Conservation (phyloP, 2,329 filamentous ascomycete species). For the Phaeophleospora eucalypticola region DNA sequence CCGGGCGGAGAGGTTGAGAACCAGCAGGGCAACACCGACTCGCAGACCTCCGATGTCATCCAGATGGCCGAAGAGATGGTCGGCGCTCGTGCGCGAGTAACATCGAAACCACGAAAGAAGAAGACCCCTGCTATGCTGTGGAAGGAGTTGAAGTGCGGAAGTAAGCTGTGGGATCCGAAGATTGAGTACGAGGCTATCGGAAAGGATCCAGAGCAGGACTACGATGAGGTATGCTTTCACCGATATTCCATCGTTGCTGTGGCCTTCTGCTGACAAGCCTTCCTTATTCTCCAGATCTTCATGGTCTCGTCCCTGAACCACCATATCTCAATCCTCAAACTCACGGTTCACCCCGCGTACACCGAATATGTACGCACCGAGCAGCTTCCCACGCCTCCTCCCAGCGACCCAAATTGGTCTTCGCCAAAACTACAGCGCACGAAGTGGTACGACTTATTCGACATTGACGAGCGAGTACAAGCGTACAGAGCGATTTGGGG, state of each 20-base stretch:
- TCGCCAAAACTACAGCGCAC: constrained; percentile 52
- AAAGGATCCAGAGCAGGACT: constrained; percentile 38
- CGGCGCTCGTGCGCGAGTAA: constrained; percentile 1
- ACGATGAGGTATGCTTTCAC: constrained; percentile 45
- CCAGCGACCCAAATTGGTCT: constrained; percentile 44
- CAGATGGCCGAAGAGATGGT: constrained; percentile 16
- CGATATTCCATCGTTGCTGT: not conserved
- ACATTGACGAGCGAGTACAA: constrained; percentile 51
- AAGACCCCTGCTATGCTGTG: constrained; percentile 49
- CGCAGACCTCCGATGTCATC: constrained; percentile 22
- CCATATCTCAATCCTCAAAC: constrained; percentile 56
- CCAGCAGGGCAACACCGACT: constrained; percentile 30
- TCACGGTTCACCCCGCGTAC: constrained; percentile 55
- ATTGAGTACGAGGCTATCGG: constrained; percentile 56
- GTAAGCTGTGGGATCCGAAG: constrained; percentile 54
- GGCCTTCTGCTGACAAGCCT: constrained; percentile 2
- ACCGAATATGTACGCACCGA: constrained; percentile 52
- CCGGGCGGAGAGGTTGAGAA: constrained; percentile 42
- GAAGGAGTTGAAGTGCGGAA: constrained; percentile 48
- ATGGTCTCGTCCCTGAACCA: constrained; percentile 61
- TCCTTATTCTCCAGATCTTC: constrained; percentile 55
- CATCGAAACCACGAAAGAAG: constrained; percentile 26
- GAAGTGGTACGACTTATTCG: constrained; percentile 57
- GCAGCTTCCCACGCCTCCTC: constrained; percentile 27
- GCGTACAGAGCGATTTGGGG: constrained; percentile 56